A percentile compares a stretch with the other conserved stretches of the same genome.
phyloP scores from a whole-genome alignment of 2,329 filamentous ascomycete species.

The Xylariaceae sp. region DNA sequence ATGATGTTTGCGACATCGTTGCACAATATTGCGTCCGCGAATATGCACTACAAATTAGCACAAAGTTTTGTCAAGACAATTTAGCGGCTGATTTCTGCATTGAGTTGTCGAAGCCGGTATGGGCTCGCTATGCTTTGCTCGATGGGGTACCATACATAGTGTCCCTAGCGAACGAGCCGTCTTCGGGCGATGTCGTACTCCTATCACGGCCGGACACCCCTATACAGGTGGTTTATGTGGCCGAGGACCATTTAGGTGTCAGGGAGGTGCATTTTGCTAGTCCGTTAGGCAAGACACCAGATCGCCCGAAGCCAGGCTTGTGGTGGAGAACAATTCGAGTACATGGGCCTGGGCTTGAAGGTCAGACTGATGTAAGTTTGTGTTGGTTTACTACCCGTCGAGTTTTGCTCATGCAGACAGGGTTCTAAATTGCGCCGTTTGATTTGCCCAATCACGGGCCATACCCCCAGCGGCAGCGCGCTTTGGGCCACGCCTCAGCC shows the following conservation, averaged over 20 bases:
- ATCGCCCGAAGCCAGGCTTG: neutral
- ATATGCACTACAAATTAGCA: neutral
- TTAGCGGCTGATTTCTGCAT: neutral
- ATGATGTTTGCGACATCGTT: neutral
- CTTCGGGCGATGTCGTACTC: neutral
- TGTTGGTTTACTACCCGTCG: neutral
- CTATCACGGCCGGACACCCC: neutral
- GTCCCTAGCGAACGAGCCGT: slow-evolving; percentile 2
- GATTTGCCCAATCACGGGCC: neutral
- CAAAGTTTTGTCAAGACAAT: neutral
- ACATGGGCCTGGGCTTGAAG: neutral
- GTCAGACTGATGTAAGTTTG: slow-evolving; percentile 9
- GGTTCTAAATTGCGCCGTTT: slow-evolving; percentile 11
- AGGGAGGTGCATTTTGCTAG: slow-evolving; percentile 1
- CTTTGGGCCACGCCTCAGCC: slow-evolving; percentile 4
- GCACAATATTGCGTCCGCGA: neutral
- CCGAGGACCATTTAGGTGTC: slow-evolving; percentile 8
- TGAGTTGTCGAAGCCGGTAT: slow-evolving; percentile 3
- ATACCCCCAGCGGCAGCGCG: neutral
- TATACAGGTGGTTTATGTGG: slow-evolving; percentile 1
- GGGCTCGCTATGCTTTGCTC: slow-evolving; percentile 7
- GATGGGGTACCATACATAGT: slow-evolving; percentile 6
- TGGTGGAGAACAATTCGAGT: slow-evolving; percentile 3
- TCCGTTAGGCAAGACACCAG: neutral
- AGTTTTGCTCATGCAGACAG: neutral